These are phyloP conservation scores for Lachnellula hyalina DNA, from an alignment of 2,329 filamentous ascomycete species.

Conservation along the genomic window DNA sequence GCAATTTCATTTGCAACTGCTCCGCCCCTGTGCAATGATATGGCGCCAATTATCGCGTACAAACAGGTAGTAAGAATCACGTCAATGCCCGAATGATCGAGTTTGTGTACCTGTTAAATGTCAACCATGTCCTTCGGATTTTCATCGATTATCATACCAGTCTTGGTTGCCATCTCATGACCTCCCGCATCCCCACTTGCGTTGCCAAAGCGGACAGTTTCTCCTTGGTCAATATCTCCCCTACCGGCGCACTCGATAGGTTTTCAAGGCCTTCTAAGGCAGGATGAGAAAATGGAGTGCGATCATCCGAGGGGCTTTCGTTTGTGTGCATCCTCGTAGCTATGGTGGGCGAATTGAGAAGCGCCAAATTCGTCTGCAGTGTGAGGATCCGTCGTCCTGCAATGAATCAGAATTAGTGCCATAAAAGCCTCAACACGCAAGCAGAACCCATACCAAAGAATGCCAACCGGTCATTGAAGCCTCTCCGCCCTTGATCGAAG, in stretches of 20 bases:
- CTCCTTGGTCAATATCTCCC: slow-evolving; percentile 55
- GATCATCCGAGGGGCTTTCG: slow-evolving; percentile 42
- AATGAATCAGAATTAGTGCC: slow-evolving; percentile 14
- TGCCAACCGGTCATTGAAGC: slow-evolving; percentile 91
- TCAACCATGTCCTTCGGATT: slow-evolving; percentile 17
- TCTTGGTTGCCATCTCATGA: slow-evolving; percentile 85
- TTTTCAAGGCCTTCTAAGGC: slow-evolving; percentile 70
- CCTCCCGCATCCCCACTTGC: slow-evolving; percentile 64
- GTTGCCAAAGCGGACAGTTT: slow-evolving; percentile 64
- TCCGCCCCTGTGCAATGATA: slow-evolving; percentile 83
- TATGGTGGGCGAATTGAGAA: slow-evolving; percentile 42
- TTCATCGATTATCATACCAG: slow-evolving; percentile 51
- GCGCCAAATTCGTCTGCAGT: slow-evolving; percentile 58
- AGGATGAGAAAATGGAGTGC: slow-evolving; percentile 64
- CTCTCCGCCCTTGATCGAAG: slow-evolving; percentile 89
- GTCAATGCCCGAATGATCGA: slow-evolving; percentile 67
- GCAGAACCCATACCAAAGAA: slow-evolving; percentile 61
- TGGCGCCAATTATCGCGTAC: slow-evolving; percentile 80
- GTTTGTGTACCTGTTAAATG: slow-evolving; percentile 52
- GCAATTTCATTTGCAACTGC: slow-evolving; percentile 70
- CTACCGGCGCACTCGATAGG: slow-evolving; percentile 56
- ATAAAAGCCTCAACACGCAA: neutral
- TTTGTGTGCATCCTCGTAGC: slow-evolving; percentile 27
- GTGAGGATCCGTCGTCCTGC: slow-evolving; percentile 54
- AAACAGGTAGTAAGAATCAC: slow-evolving; percentile 71